These are phyloP conservation scores for Teratosphaeria pseudoeucalypti DNA, from an alignment of 2,329 filamentous ascomycete species.

Conservation along the genomic window DNA sequence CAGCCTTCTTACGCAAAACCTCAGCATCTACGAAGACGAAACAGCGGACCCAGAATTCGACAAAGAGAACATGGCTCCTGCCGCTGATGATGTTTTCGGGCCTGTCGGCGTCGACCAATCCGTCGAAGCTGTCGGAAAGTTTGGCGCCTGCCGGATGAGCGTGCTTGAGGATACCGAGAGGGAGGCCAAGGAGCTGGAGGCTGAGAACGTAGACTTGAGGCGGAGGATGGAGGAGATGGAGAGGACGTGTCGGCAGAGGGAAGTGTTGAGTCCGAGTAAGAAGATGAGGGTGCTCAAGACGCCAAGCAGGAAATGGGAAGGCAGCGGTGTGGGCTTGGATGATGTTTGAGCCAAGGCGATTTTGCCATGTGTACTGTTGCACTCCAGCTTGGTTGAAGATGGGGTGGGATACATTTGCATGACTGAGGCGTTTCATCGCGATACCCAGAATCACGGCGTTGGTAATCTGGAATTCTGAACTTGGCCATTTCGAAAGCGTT, in stretches of 20 bases:
- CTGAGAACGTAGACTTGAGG: conserved; percentile 35
- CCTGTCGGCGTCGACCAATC: neutral
- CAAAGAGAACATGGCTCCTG: conserved; percentile 12
- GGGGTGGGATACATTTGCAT: neutral
- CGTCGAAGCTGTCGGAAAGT: neutral
- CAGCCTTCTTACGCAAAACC: conserved; percentile 55
- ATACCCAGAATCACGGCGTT: neutral
- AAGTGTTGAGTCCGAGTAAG: conserved; percentile 34
- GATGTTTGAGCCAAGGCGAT: neutral
- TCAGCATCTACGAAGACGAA: conserved; percentile 36
- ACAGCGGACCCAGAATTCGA: conserved; percentile 11
- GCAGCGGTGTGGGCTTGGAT: conserved; percentile 22
- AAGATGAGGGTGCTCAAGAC: conserved; percentile 41
- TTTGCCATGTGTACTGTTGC: neutral
- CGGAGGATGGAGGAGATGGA: conserved; percentile 31
- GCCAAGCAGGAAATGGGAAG: conserved; percentile 34
- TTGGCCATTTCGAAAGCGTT: neutral
- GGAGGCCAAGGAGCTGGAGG: conserved; percentile 24
- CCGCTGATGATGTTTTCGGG: neutral
- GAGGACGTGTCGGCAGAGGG: conserved; percentile 24
- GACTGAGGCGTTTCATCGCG: neutral
- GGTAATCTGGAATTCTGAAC: neutral
- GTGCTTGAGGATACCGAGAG: conserved; percentile 7
- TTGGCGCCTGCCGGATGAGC: conserved; percentile 1
- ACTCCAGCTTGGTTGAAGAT: neutral